Evolutionary conservation across 1,139 yeast genomes (phyloP), one percentile per base, ranked within the genome.

Genomic region (Scheffersomyces lignicola): DNA sequence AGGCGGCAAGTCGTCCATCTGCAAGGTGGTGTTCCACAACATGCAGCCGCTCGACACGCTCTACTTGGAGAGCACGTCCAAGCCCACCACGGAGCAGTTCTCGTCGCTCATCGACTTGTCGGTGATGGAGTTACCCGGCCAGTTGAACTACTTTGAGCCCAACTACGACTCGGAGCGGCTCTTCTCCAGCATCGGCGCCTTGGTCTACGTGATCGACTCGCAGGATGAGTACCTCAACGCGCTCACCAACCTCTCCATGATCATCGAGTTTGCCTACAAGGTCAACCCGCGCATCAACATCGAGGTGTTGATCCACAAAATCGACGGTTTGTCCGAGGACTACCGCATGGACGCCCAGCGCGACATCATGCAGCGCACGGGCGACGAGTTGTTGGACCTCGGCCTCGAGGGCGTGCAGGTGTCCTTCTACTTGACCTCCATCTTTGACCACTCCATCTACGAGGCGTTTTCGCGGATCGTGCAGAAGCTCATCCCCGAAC

Each of bases 111-210:
- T 90, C 29, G 95, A 89, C 54, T 68, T 92, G 36, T 83, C 90
- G 10, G 92, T 92, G n/a, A 87, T 89, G 84, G 98, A 92, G 56
- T 68, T 92, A 18, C 98, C 98, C 0, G 98, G 97, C 1, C 97
- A 92, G 58, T 63, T 90, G 44, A 88, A 89, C 55, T 79, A 87
- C 54, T 87, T 88, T 56, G 96, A 89, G 49, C 92, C 95, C 4
- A 75, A 73, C 32, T 82, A 82, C 49, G 97, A 90, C 51, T 78
- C 87, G 11, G 90, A 83, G 44, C 68, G 83, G 41, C 62, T 86
- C 28, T 90, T 90, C 54, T 73, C 83, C 34, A 81, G 84, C 35
- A 89, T 89, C 18, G 96, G 96, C n/a, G 95, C 97, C 0, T 70
- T 92, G 31, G 94, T 92, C 1, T 92, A 92, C 54, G 97, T 92